phyloP scores from a whole-genome alignment of 2,329 filamentous ascomycete species.

The Botrytis fragariae region DNA sequence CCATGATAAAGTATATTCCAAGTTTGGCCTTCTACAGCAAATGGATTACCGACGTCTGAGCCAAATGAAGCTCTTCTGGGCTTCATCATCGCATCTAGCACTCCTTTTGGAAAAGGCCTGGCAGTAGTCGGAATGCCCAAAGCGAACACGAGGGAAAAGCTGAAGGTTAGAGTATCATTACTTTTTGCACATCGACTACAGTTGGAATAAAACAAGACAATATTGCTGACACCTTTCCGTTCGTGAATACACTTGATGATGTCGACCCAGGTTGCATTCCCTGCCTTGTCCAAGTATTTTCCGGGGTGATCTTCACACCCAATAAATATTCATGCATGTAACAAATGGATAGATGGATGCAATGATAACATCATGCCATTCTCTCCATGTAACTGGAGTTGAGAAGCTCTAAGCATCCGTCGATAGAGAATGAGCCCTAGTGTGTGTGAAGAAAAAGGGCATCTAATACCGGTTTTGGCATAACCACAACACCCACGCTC shows the following conservation, averaged over 20 bases:
- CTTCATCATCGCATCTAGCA: conserved; percentile 4
- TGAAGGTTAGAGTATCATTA: conserved; percentile 6
- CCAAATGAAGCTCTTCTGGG: neutral
- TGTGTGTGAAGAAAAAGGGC: neutral
- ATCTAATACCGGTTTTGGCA: conserved; percentile 1
- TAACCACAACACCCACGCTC: neutral
- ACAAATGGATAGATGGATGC: neutral
- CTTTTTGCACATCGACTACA: neutral
- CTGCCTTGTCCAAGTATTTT: conserved; percentile 6
- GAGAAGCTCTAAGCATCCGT: neutral
- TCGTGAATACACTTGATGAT: neutral
- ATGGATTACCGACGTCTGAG: neutral
- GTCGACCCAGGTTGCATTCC: neutral
- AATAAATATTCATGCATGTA: neutral
- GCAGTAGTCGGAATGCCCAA: neutral
- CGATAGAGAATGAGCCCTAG: neutral
- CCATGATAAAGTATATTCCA: neutral
- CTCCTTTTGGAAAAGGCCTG: neutral
- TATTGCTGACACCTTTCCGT: neutral
- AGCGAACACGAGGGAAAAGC: conserved; percentile 9
- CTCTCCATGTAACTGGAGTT: neutral
- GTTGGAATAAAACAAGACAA: neutral
- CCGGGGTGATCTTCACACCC: conserved; percentile 6
- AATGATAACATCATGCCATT: neutral
- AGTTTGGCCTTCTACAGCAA: conserved; percentile 13